Percentiles rank a stretch among this genome's conserved stretches.
phyloP scores from a whole-genome alignment of 345 rosid genomes.

The Lumnitzera littorea region DNA sequence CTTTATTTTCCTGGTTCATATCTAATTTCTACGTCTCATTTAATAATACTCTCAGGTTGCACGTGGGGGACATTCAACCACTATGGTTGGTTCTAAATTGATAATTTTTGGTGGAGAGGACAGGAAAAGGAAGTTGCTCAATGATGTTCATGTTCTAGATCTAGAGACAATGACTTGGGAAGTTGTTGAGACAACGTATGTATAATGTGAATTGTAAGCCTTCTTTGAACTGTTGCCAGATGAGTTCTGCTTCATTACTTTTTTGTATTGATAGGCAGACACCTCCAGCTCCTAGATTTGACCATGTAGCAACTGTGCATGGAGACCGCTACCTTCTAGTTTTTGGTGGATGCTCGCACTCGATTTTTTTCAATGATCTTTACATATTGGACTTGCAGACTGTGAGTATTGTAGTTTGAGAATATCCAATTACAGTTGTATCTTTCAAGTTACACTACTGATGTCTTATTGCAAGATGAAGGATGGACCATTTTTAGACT shows the following conservation, averaged over 20 bases:
- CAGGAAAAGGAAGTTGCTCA: conserved; percentile 63
- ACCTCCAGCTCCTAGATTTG: conserved; percentile 94
- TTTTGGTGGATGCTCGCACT: conserved; percentile 97
- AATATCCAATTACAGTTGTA: background rate
- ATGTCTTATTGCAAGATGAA: background rate
- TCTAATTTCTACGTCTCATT: too few species aligned
- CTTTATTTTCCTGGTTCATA: too few species aligned
- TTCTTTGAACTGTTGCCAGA: conserved; percentile 8
- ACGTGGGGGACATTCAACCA: conserved; percentile 89
- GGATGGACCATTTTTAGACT: too few species aligned
- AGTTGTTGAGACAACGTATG: conserved; percentile 58
- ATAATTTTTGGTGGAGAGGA: conserved; percentile 93
- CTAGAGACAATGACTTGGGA: conserved; percentile 87
- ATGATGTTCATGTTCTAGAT: conserved; percentile 75
- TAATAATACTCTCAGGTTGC: conserved; percentile 44
- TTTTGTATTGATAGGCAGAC: conserved; percentile 67
- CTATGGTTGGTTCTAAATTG: conserved; percentile 69
- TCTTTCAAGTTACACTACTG: too few species aligned
- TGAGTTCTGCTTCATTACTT: conserved; percentile 21
- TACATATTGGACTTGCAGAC: conserved; percentile 85
- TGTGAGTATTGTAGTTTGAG: conserved; percentile 32
- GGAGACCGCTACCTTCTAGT: conserved; percentile 70
- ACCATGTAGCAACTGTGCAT: conserved; percentile 81
- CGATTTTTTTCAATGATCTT: conserved; percentile 85
- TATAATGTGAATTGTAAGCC: conserved; percentile 6